Evolutionary conservation across 306 rosid genomes (phyloP), one percentile per base, ranked within the genome.

Genomic region (Fagus crenata): DNA sequence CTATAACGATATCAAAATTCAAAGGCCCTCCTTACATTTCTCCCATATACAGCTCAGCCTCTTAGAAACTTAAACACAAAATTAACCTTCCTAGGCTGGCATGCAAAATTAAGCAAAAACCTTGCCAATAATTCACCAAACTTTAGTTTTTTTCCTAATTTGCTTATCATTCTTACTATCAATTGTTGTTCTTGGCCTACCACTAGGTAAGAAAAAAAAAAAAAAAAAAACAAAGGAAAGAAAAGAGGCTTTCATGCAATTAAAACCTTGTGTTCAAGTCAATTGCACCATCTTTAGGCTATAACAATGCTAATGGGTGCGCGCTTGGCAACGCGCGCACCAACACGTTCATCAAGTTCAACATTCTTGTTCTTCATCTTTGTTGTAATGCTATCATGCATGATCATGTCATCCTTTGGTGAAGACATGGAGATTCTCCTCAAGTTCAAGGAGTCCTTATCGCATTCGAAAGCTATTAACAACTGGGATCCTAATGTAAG

Each of bases 291-390:
- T 73, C 69, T 35, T 36, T 32, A 39, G 28, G 71, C 71, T 7
- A 43, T 12, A 17, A 1, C 32, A 43, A 68, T 59, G 89, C 79
- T 75, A 74, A 89, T 85, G 97, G 97, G 96, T 86, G 97, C 90
- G 97, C 96, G 89, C 96, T 79, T 73, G 79, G 77, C 79, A 80
- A 87, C 81, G 96, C 96, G 98, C 97, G 97, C 92, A 87, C 97
- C 89, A 73, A 51, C n/a, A n/a, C n/a, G n/a, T n/a, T n/a, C n/a
- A n/a, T n/a, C 73, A 71, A 80, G 75, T 69, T n/a, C 51, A 35
- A 43, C 36, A 33, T n/a, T 46, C 12, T 15, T 67, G 28, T 5
- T 67, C 32, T 3, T n/a, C 64, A 4, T 60, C 36, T 15, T 78
- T 41, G 67, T 84, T 33, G 7, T 71, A n/a, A 32, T 81, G 39